Conservation (phyloP, 1,139 yeast genomes). For the Debaryomyces sp. region DNA sequence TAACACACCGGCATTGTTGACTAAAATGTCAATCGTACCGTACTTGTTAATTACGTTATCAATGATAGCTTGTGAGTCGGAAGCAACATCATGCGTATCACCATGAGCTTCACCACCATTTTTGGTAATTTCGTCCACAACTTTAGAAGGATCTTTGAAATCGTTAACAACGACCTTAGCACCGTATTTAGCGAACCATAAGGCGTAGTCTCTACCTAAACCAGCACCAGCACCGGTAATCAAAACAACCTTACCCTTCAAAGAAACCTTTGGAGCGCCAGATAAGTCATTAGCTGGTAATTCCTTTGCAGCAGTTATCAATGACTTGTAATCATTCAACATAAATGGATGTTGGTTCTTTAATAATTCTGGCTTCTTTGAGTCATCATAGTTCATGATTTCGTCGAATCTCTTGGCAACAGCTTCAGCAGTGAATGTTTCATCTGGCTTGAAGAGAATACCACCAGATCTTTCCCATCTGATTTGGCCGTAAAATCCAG, state of each 20-base stretch:
- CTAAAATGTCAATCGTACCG: slow-evolving; percentile 83
- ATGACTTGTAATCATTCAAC: slow-evolving; percentile 61
- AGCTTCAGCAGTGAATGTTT: slow-evolving; percentile 80
- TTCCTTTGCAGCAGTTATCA: slow-evolving; percentile 53
- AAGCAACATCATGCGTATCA: slow-evolving; percentile 80
- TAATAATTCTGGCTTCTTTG: slow-evolving; percentile 53
- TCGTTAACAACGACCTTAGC: slow-evolving; percentile 96
- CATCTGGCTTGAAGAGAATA: slow-evolving; percentile 78
- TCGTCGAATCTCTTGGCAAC: slow-evolving; percentile 71
- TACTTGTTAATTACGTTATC: slow-evolving; percentile 75
- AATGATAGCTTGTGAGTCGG: slow-evolving; percentile 74
- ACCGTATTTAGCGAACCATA: slow-evolving; percentile 83
- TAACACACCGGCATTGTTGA: slow-evolving; percentile 94
- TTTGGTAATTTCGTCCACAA: slow-evolving; percentile 74
- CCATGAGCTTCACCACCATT: slow-evolving; percentile 86
- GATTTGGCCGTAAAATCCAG: slow-evolving; percentile 88
- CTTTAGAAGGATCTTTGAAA: slow-evolving; percentile 72
- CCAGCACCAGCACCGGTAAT: slow-evolving; percentile 98
- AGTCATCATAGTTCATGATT: slow-evolving; percentile 61
- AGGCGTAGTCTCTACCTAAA: slow-evolving; percentile 88
- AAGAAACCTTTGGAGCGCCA: slow-evolving; percentile 53
- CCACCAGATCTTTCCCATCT: slow-evolving; percentile 97
- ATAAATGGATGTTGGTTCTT: slow-evolving; percentile 67
- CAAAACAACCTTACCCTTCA: slow-evolving; percentile 84
- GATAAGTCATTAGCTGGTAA: slow-evolving; percentile 60